These are phyloP conservation scores for Yamadazyma pseudoaaseri DNA, from an alignment of 1,139 yeast species.

Conservation along the genomic window DNA sequence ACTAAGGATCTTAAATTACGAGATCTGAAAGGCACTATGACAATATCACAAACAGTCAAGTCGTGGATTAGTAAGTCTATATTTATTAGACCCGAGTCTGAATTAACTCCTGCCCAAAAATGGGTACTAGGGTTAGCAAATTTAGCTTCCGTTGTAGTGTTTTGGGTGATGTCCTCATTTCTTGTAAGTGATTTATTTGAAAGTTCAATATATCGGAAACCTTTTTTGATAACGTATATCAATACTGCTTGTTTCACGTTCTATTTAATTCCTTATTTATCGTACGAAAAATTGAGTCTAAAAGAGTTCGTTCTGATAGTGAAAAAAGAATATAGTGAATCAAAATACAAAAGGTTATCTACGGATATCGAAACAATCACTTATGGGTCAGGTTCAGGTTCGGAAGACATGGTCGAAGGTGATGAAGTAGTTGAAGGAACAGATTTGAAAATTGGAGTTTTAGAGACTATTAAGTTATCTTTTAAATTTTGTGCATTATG, in stretches of 20 bases:
- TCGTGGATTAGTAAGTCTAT: conserved; percentile 7
- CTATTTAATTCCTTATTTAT: conserved; percentile 67
- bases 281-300: conserved; percentile 20
- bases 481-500: conserved; percentile 82
- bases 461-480: conserved; percentile 60
- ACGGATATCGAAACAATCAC: conserved; percentile 13
- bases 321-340: conserved; percentile 20
- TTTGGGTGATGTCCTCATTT: conserved; percentile 90
- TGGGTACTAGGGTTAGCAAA: conserved; percentile 80
- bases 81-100: conserved; percentile 12
- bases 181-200: conserved; percentile 73
- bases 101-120: conserved; percentile 31
- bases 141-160: conserved; percentile 68
- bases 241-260: conserved; percentile 83
- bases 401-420: conserved; percentile 6
- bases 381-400: conserved; percentile 17
- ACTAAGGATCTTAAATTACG: too few relatives aligned
- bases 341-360: neutral
- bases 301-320: conserved; percentile 22
- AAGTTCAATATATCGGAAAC: conserved; percentile 72
- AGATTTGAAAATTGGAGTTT: conserved; percentile 25
- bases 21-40: too few relatives aligned
- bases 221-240: conserved; percentile 89
- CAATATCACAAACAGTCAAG: too few relatives aligned
- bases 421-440: conserved; percentile 6